Conservation (phyloP, 306 rosid genomes). For the Quercus agrifolia region DNA sequence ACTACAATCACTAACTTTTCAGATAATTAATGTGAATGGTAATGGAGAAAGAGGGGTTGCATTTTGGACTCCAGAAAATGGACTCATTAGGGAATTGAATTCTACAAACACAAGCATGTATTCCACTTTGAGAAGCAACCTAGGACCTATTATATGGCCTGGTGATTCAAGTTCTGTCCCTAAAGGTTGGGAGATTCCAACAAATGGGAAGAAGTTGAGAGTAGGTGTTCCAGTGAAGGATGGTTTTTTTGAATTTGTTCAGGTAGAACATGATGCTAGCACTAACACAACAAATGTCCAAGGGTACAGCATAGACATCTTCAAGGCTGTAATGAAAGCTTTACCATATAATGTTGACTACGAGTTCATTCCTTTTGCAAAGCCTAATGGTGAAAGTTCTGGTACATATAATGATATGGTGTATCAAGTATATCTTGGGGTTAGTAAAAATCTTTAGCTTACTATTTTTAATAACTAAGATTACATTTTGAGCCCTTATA, state of each 20-base stretch:
- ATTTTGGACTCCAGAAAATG: constrained; percentile 18
- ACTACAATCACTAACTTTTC: constrained; percentile 22
- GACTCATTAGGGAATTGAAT: background rate
- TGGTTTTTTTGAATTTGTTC: constrained; percentile 26
- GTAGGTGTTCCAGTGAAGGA: constrained; percentile 40
- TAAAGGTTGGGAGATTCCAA: constrained; percentile 40
- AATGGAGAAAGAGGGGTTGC: constrained; percentile 3
- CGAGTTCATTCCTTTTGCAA: constrained; percentile 28
- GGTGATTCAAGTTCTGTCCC: constrained; percentile 31
- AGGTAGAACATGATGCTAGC: background rate
- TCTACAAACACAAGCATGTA: background rate
- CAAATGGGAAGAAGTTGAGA: constrained; percentile 15
- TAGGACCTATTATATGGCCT: constrained; percentile 40
- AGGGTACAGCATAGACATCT: constrained; percentile 37
- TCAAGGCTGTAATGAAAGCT: constrained; percentile 10
- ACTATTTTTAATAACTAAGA: background rate
- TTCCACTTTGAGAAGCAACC: background rate
- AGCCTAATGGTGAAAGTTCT: background rate
- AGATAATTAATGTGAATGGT: constrained; percentile 37
- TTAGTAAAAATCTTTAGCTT: background rate
- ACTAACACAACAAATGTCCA: background rate
- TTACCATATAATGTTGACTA: constrained; percentile 27
- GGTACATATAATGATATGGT: constrained; percentile 33
- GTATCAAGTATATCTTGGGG: constrained; percentile 30
- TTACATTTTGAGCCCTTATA: no score